Evolutionary conservation across 768 basidiomycete genomes (phyloP), one percentile per base, ranked within the genome.

Genomic region (Boletus huronensis): DNA sequence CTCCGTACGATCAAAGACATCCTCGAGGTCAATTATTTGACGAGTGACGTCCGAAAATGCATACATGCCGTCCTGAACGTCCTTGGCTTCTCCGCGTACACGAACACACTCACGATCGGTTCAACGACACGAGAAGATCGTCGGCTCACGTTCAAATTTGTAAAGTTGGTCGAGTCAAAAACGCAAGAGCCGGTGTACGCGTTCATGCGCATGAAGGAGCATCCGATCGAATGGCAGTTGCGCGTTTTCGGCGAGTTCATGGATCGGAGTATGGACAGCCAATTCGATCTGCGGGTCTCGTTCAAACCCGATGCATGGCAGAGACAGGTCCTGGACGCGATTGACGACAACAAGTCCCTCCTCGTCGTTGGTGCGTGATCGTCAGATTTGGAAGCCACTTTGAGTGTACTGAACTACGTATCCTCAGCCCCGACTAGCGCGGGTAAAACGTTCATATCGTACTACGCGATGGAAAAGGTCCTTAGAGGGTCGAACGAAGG

Each of bases 221-320:
- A 82, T 54, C 82, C 83, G 1, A 65, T 84, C 9, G 68, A 73
- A 13, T 89, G 87, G 84, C 87, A 88, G 63, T 70, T 89, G 25
- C 77, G 83, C n/a, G 66, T 79, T 11, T 87, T 87, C 53, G 87
- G 87, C 6, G 80, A 85, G 58, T 84, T 74, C 61, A 85, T 89
- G 87, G 85, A 87, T 60, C 74, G 87, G 34, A 82, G 79, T 55
- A 84, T 89, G 81, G 87, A 87, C 56, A 76, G 82, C 39, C 71
- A 77, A 49, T 64, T 69, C 0, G 88, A 89, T 67, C 44, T 65
- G 6, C 77, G 87, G 0, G 85, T 88, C 32, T 56, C 74, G 1
- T 89, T 89, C 65, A 70, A 78, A 21, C 87, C 87, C 0, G 87
- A 89, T 63, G 82, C 78, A 1, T 89, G 87, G 87, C 88, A 89